Base-by-base conservation (phyloP, 257 asterid species). In the Ilex asprella region DNA sequence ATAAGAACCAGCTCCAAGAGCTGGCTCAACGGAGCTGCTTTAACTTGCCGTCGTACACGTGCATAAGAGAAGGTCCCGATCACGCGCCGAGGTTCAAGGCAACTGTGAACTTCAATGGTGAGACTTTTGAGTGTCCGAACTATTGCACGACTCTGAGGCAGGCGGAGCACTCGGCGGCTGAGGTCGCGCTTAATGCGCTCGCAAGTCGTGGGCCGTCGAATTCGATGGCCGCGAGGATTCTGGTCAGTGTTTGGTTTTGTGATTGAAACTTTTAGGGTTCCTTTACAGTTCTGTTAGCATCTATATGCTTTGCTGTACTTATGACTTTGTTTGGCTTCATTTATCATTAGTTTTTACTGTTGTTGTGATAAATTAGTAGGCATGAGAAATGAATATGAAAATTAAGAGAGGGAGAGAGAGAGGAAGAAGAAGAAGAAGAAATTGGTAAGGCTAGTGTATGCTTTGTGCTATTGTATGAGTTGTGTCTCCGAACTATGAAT, bases 71-170 rank as follows among this genome's bases (percentile, higher is more conserved):
- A 53, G 57, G 57, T 53, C 57, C 57, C 27, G 57, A 53, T 53
- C 57, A 53, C 30, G 57, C 57, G 57, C 57, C 57, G 57, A 53
- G 57, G 57, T 53, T 53, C 30, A 53, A 53, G 30, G 27, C 57
- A 5, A 53, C 57, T 14, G 57, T 53, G n/a, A 53, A 53, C 30
- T 53, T 53, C 30, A 53, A 53, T n/a, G 57, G 57, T 5, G 57
- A 53, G 57, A 53, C 30, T 8, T 53, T 53, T 16, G 30, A 53
- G 57, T 2, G 30, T 21, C 57, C 57, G 1, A n/a, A 10, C 57
- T 53, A 14, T 14, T 53, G 57, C 30, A 53, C 30, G 30, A 53
- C 57, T 10, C 30, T 53, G 57, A 53, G 57, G 57, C 57, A 15
- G 57, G 57, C 57, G 7, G 57, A 53, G 57, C 57, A 53, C 57